phyloP scores from a whole-genome alignment of 495 filamentous ascomycete species.

The Hypoxylon subgilvum region DNA sequence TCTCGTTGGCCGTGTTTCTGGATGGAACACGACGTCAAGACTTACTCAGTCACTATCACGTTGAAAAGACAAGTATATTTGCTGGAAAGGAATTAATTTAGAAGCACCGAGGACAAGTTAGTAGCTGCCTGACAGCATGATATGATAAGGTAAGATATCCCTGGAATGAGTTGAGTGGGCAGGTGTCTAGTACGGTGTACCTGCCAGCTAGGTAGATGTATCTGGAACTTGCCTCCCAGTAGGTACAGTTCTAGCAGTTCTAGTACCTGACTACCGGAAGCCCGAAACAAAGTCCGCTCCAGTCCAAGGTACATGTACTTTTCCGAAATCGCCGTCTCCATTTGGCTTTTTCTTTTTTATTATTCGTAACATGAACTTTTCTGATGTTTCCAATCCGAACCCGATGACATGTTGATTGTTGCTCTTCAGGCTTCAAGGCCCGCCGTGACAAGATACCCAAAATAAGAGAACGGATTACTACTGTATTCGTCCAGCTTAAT shows the following conservation, averaged over 20 bases:
- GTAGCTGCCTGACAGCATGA: no score
- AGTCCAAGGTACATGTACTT: constrained; percentile 9
- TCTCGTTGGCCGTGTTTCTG: no score
- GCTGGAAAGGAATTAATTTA: no score
- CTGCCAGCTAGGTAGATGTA: neutral
- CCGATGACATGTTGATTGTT: constrained; percentile 25
- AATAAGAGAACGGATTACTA: constrained; percentile 14
- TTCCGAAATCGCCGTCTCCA: neutral
- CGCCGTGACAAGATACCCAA: constrained; percentile 7
- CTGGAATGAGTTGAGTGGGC: no score
- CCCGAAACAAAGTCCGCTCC: constrained; percentile 28
- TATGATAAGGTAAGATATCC: no score
- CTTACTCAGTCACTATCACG: no score
- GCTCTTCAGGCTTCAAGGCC: constrained; percentile 18
- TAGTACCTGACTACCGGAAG: constrained; percentile 18
- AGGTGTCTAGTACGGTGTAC: no score
- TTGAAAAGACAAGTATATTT: no score
- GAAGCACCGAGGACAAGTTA: no score
- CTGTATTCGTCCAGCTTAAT: constrained; percentile 13
- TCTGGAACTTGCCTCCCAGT: neutral
- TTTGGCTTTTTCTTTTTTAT: constrained; percentile 19
- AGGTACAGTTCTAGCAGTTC: no score
- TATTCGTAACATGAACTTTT: no score
- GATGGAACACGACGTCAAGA: no score
- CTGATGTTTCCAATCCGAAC: constrained; percentile 8